Base-by-base conservation (phyloP, 148 eudicot genomes). In the Fagopyrum esculentum region DNA sequence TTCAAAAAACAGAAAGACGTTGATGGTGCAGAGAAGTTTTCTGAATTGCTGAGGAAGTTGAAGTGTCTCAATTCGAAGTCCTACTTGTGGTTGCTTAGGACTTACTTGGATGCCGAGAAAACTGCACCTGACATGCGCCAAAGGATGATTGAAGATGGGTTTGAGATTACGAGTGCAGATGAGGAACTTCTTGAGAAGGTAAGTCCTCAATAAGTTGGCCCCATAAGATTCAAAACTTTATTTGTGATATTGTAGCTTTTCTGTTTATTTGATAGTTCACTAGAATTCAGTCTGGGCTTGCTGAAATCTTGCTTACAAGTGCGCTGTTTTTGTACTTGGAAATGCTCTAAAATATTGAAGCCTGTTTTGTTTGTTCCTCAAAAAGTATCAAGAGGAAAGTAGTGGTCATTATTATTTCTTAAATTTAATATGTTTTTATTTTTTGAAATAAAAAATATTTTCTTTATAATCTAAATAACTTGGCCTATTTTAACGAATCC, bases 81-180 rank as follows among this genome's bases (percentile, higher is more conserved):
- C 60, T 88, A 85, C 77, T 47, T 57, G 29, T 61, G 80, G 22
- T 81, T 93, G 84, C 85, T 91, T 69, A 75, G 73, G 73, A 86
- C 71, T 40, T 88, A 93, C 70, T 83, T 59, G 43, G 89, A 86
- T 74, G 90, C 91, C 71, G 91, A 83, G 5, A 84, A 74, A 76
- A 69, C 78, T 17, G 70, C 71, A 4, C 80, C 84, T 13, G 86
- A 81, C 35, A 79, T 88, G 83, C 85, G 85, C 13, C 72, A 55
- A 69, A 83, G 93, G 83, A 88, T 91, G 75, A 82, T 77, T 82
- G 79, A 72, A 68, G 87, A 87, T 71, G 88, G 84, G 30, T 63
- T 87, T 30, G 79, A 84, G 43, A 78, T 88, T 45, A 81, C 77
- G 80, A n/a, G 80, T 5, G 84, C 87, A 78, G 82, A 88, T 0